A percentile compares a stretch with the other conserved stretches of the same genome.
Conservation (phyloP, 768 basidiomycete genomes). For the Pholiota molesta region DNA sequence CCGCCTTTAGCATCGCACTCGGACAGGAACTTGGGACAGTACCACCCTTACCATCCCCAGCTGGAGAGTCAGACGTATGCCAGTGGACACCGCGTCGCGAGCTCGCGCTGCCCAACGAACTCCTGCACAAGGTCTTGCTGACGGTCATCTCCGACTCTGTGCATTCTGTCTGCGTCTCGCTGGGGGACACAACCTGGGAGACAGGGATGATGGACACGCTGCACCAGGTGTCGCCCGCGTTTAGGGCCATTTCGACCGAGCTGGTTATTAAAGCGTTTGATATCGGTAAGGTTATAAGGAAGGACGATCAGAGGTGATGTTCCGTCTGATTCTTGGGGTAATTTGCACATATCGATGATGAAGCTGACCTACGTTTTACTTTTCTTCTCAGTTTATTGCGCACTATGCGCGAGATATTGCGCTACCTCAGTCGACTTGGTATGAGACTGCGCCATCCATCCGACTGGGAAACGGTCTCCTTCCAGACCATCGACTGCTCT, state of each 20-base stretch:
- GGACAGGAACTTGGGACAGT: neutral
- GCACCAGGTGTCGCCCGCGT: constrained; percentile 34
- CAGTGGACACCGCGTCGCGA: neutral
- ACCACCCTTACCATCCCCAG: neutral
- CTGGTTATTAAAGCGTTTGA: constrained; percentile 37
- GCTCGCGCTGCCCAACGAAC: constrained; percentile 37
- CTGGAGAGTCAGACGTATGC: neutral
- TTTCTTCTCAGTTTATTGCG: constrained; percentile 13
- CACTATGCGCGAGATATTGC: constrained; percentile 23
- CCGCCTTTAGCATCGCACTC: no score
- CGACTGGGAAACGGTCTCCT: constrained; percentile 21
- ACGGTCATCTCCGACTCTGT: constrained; percentile 33
- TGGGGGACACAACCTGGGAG: constrained; percentile 36
- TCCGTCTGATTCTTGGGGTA: neutral
- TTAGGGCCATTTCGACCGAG: constrained; percentile 36
- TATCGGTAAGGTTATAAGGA: constrained; percentile 16
- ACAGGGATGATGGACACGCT: constrained; percentile 33
- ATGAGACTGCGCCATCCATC: constrained; percentile 25
- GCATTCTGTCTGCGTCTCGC: constrained; percentile 35
- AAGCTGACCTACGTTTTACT: neutral
- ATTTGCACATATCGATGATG: neutral
- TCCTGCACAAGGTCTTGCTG: constrained; percentile 37
- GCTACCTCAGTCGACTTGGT: constrained; percentile 28
- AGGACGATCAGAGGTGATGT: constrained; percentile 23
- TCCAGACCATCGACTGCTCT: constrained; percentile 26